phyloP scores from a whole-genome alignment of 2,329 filamentous ascomycete genomes.

The Fusarium euwallaceae region DNA sequence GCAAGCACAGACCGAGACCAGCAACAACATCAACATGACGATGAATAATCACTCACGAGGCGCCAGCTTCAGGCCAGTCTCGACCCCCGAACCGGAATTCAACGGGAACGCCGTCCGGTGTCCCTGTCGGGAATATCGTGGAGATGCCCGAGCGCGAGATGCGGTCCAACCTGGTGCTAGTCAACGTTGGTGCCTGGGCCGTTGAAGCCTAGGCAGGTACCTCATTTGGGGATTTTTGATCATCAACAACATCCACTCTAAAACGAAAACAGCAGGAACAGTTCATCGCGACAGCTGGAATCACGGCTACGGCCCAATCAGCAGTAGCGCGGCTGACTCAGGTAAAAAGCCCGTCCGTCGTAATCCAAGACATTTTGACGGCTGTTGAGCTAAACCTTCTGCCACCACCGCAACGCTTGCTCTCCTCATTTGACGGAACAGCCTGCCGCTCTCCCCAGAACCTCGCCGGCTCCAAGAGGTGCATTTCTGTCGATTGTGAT shows the following conservation, averaged over 20 bases:
- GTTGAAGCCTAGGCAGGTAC: not conserved
- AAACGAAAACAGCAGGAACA: constrained; percentile 39
- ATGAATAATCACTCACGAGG: constrained; percentile 11
- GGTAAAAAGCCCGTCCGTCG: constrained; percentile 15
- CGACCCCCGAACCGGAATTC: not conserved
- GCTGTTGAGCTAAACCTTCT: constrained; percentile 10
- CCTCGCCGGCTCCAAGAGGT: constrained; percentile 18
- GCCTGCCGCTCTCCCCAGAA: constrained; percentile 22
- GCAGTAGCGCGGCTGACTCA: constrained; percentile 20
- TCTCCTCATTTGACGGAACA: constrained; percentile 26
- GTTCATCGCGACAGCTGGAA: constrained; percentile 13
- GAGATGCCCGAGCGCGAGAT: constrained; percentile 1
- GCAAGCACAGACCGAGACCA: constrained; percentile 3
- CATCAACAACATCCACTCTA: constrained; percentile 8
- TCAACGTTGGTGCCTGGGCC: constrained; percentile 3
- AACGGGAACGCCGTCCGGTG: not conserved
- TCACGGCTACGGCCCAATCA: constrained; percentile 23
- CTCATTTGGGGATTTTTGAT: not conserved
- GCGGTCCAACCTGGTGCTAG: not conserved
- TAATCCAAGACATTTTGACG: constrained; percentile 35
- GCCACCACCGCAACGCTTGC: constrained; percentile 20
- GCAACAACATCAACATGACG: constrained; percentile 8
- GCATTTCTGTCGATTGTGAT: constrained; percentile 41
- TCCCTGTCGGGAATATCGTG: constrained; percentile 3
- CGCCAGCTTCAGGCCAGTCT: constrained; percentile 13